These are phyloP conservation scores for Hypoxylon trugodes DNA, from an alignment of 495 filamentous ascomycete genomes.

Conservation along the genomic window DNA sequence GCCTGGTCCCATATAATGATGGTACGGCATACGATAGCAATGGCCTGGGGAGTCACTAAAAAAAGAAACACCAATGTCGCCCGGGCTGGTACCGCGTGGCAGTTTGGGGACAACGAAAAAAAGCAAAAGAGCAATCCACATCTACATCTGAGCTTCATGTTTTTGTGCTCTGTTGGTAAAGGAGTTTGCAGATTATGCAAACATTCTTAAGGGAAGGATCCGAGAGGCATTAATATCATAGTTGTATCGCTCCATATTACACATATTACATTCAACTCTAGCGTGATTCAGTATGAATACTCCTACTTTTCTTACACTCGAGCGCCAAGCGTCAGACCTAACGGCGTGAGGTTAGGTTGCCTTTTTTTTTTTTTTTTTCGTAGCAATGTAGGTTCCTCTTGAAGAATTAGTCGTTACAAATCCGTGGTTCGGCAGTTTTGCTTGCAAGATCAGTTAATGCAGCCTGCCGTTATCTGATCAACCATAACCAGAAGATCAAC, in stretches of 20 bases:
- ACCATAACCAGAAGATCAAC: slow-evolving; percentile 4
- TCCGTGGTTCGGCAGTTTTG: slow-evolving; percentile 24
- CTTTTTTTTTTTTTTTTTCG: background rate
- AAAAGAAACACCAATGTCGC: slow-evolving; percentile 1
- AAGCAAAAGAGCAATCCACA: too few species aligned
- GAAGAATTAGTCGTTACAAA: slow-evolving; percentile 14
- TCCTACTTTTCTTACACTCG: background rate
- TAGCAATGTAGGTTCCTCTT: background rate
- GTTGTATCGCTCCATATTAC: background rate
- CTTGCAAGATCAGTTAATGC: slow-evolving; percentile 32
- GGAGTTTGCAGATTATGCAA: slow-evolving; percentile 21
- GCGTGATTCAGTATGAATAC: background rate
- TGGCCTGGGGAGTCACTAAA: slow-evolving; percentile 3
- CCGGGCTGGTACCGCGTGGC: background rate
- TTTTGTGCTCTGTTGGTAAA: slow-evolving; percentile 8
- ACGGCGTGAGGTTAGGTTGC: slow-evolving; percentile 1
- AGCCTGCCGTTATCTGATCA: slow-evolving; percentile 32
- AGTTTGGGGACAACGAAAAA: slow-evolving; percentile 18
- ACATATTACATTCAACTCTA: slow-evolving; percentile 4
- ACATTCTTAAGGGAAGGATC: slow-evolving; percentile 8
- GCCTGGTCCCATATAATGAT: background rate
- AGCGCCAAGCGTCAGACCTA: background rate
- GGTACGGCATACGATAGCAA: background rate
- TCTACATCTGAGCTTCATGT: slow-evolving; percentile 4
- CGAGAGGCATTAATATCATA: slow-evolving; percentile 11